phyloP scores from a whole-genome alignment of 192 early-diverging fungal genomes.

The Umbelopsis sp. region DNA sequence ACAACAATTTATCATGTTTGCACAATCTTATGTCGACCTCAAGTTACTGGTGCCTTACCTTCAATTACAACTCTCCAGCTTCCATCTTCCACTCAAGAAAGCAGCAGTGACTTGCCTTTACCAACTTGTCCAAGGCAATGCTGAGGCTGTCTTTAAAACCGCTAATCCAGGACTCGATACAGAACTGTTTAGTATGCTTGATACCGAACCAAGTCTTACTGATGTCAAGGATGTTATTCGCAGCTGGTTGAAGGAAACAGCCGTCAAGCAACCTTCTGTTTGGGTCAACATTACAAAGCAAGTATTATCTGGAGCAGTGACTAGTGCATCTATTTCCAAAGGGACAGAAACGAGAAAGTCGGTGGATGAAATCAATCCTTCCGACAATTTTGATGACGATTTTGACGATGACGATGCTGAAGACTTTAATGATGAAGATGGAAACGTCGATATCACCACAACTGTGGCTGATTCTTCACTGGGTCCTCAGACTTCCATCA shows the following conservation, averaged over 20 bases:
- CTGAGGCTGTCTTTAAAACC: conserved; percentile 66
- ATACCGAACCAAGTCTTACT: conserved; percentile 64
- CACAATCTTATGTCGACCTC: conserved; percentile 73
- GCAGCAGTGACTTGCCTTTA: conserved; percentile 84
- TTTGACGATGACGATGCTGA: conserved; percentile 41
- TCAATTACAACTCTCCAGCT: conserved; percentile 66
- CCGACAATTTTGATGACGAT: conserved; percentile 34
- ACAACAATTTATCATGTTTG: conserved; percentile 90
- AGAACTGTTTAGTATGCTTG: conserved; percentile 78
- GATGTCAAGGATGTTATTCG: conserved; percentile 63
- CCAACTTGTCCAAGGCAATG: conserved; percentile 79
- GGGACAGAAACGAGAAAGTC: conserved; percentile 16
- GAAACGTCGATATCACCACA: conserved; percentile 32
- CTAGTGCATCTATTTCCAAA: conserved; percentile 39
- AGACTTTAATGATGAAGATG: conserved; percentile 17
- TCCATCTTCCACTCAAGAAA: conserved; percentile 65
- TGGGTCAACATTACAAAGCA: conserved; percentile 85
- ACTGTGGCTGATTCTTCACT: conserved; percentile 33
- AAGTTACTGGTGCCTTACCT: conserved; percentile 71
- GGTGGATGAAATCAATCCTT: background rate
- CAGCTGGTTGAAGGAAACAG: conserved; percentile 63
- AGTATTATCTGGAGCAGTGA: conserved; percentile 70
- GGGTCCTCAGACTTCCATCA: conserved; percentile 22
- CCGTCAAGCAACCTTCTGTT: conserved; percentile 66
- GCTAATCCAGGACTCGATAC: conserved; percentile 69